Evolutionary conservation across 2,329 filamentous ascomycete species (phyloP).

Genomic region (Plectosphaerella sp.): DNA sequence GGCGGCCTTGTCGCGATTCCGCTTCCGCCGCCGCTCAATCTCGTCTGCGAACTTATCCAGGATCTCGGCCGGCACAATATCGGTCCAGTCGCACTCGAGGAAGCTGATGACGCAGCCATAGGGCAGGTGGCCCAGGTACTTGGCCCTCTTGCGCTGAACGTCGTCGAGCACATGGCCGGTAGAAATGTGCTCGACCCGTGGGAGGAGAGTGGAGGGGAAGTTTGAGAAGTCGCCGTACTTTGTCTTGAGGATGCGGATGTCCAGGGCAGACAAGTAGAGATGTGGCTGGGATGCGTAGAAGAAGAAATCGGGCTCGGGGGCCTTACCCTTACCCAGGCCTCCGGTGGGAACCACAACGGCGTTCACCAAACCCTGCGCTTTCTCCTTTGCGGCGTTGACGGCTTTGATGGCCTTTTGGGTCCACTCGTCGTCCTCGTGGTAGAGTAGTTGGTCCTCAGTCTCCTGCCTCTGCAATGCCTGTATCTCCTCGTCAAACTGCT

Average conservation of each 20-base stretch:
- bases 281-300: constrained; percentile 88
- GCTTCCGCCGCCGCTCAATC: constrained; percentile 70
- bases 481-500: constrained; percentile 78
- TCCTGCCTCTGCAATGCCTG: constrained; percentile 70
- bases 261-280: constrained; percentile 83
- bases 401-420: constrained; percentile 75
- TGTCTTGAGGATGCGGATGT: constrained; percentile 87
- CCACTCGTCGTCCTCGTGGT: constrained; percentile 91
- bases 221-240: constrained; percentile 78
- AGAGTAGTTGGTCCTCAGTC: constrained; percentile 85
- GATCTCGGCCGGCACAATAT: constrained; percentile 72
- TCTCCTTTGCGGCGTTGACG: constrained; percentile 73
- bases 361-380: constrained; percentile 45
- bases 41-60: constrained; percentile 74
- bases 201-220: constrained; percentile 82
- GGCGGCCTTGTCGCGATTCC: constrained; percentile 75
- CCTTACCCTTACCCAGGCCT: constrained; percentile 11
- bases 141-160: constrained; percentile 73
- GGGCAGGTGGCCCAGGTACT: constrained; percentile 82
- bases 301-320: constrained; percentile 56
- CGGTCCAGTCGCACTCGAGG: constrained; percentile 91
- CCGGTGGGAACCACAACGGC: constrained; percentile 1
- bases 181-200: constrained; percentile 83
- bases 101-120: constrained; percentile 90
- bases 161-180: constrained; percentile 87